Conservation (phyloP, 768 basidiomycete species). For the Mycena venus region DNA sequence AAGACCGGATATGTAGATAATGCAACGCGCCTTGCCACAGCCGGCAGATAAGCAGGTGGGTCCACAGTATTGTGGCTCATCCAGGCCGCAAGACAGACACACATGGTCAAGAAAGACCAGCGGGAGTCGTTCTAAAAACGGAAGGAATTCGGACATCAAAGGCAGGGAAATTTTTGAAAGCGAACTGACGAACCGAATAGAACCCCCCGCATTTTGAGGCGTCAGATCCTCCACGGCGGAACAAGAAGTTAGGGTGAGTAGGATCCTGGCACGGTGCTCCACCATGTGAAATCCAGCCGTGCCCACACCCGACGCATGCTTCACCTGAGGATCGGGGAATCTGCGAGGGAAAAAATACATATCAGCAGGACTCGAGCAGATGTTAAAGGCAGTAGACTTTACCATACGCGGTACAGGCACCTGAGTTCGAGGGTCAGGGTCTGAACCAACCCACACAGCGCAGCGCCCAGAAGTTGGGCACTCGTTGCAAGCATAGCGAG, state of each 20-base stretch:
- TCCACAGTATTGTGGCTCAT: background rate
- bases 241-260: background rate
- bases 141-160: background rate
- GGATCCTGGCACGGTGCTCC: background rate
- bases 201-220: background rate
- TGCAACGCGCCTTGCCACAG: no score
- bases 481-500: no score
- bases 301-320: background rate
- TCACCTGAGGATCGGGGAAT: background rate
- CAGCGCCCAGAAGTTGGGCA: no score
- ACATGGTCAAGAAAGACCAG: background rate
- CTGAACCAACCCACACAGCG: no score
- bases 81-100: background rate
- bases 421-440: no score
- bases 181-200: background rate
- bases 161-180: background rate
- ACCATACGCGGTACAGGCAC: no score
- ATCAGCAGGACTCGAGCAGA: no score
- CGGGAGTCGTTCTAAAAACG: background rate
- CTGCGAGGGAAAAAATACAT: no score
- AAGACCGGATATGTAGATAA: no score
- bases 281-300: background rate
- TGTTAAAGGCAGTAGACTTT: no score
- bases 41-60: background rate
- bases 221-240: background rate